Conservation (phyloP, 139 green algal species). For the Picochlorum sp. region DNA sequence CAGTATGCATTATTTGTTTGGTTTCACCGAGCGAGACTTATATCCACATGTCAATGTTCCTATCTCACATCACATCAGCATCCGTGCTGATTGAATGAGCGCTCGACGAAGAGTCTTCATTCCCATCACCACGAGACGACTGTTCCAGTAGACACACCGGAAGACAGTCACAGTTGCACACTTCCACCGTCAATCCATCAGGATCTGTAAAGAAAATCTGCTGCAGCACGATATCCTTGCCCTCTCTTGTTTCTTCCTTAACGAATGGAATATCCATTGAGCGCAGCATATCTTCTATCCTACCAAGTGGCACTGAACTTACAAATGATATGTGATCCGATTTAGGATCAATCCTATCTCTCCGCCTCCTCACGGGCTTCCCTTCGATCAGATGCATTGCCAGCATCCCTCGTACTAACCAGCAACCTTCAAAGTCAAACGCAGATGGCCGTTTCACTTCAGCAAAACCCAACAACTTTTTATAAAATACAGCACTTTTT, state of each 20-base stretch:
- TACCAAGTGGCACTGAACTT: conserved; percentile 17
- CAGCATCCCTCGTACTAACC: conserved; percentile 31
- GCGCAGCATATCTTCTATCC: conserved; percentile 3
- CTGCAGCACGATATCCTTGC: conserved; percentile 1
- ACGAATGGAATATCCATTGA: conserved; percentile 6
- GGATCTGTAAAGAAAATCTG: conserved; percentile 66
- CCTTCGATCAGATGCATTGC: conserved; percentile 64
- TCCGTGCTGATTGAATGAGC: too few relatives aligned
- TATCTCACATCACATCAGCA: too few relatives aligned
- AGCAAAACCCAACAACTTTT: neutral
- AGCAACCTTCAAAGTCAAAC: conserved; percentile 1
- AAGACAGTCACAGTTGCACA: conserved; percentile 57
- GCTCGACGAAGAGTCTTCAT: too few relatives aligned
- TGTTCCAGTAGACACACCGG: conserved; percentile 6
- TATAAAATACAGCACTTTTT: conserved; percentile 1
- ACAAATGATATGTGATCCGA: conserved; percentile 59
- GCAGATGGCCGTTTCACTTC: neutral
- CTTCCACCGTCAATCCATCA: conserved; percentile 58
- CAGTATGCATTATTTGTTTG: too few relatives aligned
- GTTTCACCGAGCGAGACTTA: too few relatives aligned
- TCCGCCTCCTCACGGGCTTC: neutral
- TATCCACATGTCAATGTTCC: too few relatives aligned
- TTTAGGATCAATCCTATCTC: conserved; percentile 44
- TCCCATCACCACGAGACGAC: too few relatives aligned
- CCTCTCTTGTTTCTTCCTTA: conserved; percentile 8